Conservation (phyloP, 2,329 filamentous ascomycete species). For the Sodiomyces alkalinus region DNA sequence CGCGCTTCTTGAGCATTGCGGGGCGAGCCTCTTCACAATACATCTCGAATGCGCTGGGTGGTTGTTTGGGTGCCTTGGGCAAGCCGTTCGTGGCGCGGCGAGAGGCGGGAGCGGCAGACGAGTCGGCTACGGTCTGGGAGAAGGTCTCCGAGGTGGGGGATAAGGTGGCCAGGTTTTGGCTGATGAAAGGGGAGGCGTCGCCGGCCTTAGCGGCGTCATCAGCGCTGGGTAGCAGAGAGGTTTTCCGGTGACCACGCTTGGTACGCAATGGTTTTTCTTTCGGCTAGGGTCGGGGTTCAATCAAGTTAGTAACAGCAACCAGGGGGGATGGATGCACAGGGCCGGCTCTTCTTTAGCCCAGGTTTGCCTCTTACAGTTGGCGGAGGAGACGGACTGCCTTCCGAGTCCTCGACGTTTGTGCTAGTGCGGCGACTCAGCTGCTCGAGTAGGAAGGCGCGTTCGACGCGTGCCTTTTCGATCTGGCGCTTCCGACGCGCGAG, state of each 20-base stretch:
- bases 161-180: slow-evolving; percentile 27
- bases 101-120: slow-evolving; percentile 13
- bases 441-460: slow-evolving; percentile 61
- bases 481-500: slow-evolving; percentile 69
- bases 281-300: slow-evolving; percentile 39
- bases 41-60: slow-evolving; percentile 35
- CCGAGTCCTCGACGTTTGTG: slow-evolving; percentile 61
- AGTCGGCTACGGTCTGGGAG: slow-evolving; percentile 31
- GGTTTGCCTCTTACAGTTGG: slow-evolving; percentile 45
- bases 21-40: slow-evolving; percentile 36
- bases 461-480: slow-evolving; percentile 81
- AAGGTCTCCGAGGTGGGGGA: slow-evolving; percentile 38
- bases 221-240: slow-evolving; percentile 29
- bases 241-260: slow-evolving; percentile 56
- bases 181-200: slow-evolving; percentile 23
- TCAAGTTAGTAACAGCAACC: slow-evolving; percentile 4
- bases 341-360: too few species aligned
- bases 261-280: slow-evolving; percentile 64
- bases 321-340: background rate
- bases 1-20: slow-evolving; percentile 12
- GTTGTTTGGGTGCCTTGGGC: slow-evolving; percentile 24
- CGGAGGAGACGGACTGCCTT: slow-evolving; percentile 65
- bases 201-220: slow-evolving; percentile 23
- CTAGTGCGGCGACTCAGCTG: slow-evolving; percentile 62
- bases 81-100: slow-evolving; percentile 21